Evolutionary conservation across 352 stramenopile species (phyloP).

Genomic region (Thraustochytrium sp.): DNA sequence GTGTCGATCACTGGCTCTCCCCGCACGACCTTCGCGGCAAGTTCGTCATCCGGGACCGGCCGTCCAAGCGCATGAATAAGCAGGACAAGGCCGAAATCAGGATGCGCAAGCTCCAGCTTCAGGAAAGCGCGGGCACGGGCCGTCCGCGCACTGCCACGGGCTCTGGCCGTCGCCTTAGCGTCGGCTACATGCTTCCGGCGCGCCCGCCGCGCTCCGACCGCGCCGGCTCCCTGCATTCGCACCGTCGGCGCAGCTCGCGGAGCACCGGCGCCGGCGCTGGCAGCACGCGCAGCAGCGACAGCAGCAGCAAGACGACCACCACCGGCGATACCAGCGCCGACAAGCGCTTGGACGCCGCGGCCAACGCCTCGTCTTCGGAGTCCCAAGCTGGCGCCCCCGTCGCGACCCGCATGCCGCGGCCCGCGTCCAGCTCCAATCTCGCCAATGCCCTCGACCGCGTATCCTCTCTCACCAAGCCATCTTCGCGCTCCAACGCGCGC

Average conservation of each 20-base stretch:
- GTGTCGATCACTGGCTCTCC: neutral
- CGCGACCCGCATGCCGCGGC: no score
- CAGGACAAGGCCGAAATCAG: conserved; percentile 16
- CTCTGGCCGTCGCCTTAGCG: no score
- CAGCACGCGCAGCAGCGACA: neutral
- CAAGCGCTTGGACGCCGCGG: no score
- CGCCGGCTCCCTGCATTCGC: no score
- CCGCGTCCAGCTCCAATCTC: neutral
- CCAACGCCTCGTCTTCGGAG: no score
- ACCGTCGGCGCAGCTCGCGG: no score
- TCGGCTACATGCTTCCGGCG: no score
- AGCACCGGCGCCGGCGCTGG: neutral
- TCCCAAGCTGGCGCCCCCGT: no score
- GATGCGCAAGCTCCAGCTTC: neutral
- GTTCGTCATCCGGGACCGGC: conserved; percentile 50
- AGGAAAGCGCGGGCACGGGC: no score
- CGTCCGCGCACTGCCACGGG: no score
- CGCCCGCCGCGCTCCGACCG: no score
- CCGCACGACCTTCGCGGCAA: conserved; percentile 46
- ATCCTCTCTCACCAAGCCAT: neutral
- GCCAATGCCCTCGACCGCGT: neutral
- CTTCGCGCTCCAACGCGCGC: neutral
- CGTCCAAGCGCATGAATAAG: conserved; percentile 29
- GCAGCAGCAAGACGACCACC: neutral
- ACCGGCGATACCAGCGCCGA: neutral